A percentile compares a stretch with the other conserved stretches of the same genome.
These are phyloP conservation scores for Geranium incanum DNA, from an alignment of 441 rosid species.

Conservation along the genomic window DNA sequence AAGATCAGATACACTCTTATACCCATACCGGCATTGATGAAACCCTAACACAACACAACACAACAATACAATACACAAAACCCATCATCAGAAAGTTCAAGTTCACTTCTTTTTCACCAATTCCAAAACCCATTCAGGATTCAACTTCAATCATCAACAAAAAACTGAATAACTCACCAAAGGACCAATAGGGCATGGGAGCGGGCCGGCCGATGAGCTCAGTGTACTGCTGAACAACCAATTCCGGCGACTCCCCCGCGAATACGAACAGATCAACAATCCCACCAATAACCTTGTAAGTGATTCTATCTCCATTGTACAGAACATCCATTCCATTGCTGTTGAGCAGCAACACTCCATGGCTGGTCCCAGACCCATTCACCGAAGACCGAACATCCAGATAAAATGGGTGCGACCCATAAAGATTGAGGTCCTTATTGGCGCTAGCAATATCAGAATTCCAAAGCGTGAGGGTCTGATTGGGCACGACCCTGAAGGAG, in stretches of 20 bases:
- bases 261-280: constrained; percentile 60
- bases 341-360: constrained; percentile 57
- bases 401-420: constrained; percentile 74
- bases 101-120: neutral
- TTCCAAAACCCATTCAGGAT: no score
- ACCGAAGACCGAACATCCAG: constrained; percentile 40
- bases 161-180: constrained; percentile 31
- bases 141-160: neutral
- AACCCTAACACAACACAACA: constrained; percentile 36
- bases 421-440: constrained; percentile 43
- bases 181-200: constrained; percentile 82
- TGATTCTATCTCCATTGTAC: constrained; percentile 50
- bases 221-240: constrained; percentile 61
- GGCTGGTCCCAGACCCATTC: constrained; percentile 37
- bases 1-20: constrained; percentile 50
- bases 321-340: constrained; percentile 72
- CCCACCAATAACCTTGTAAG: constrained; percentile 61
- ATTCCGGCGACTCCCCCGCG: constrained; percentile 45
- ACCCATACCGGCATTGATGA: constrained; percentile 72
- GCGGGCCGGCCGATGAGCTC: constrained; percentile 64
- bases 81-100: neutral
- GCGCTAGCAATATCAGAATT: constrained; percentile 42
- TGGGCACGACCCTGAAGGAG: constrained; percentile 36
- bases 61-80: neutral
- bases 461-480: constrained; percentile 50